phyloP scores from a whole-genome alignment of 2,329 filamentous ascomycete species.

The Fusarium nisikadoi region DNA sequence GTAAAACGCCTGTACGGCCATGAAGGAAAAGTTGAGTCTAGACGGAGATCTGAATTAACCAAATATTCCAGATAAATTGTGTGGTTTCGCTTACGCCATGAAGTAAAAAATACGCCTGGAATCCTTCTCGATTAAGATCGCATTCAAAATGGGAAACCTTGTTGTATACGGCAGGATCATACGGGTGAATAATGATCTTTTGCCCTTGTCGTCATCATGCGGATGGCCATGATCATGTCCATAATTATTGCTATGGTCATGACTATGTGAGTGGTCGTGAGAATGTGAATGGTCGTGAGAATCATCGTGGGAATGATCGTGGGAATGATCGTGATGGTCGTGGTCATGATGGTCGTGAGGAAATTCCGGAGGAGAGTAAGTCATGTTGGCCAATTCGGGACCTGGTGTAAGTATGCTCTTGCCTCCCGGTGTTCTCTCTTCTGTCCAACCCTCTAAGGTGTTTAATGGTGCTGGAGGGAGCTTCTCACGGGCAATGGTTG shows the following conservation, averaged over 20 bases:
- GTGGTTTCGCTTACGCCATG: conserved; percentile 73
- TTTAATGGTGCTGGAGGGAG: conserved; percentile 48
- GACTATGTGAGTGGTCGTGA: conserved; percentile 32
- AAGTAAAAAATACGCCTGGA: conserved; percentile 97
- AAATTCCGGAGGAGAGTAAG: conserved; percentile 47
- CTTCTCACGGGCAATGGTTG: conserved; percentile 46
- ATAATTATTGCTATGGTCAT: conserved; percentile 39
- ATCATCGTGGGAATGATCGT: conserved; percentile 44
- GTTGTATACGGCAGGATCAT: conserved; percentile 76
- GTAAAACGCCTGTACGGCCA: conserved; percentile 94
- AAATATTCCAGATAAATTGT: conserved; percentile 14
- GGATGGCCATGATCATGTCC: conserved; percentile 45
- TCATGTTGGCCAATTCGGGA: conserved; percentile 42
- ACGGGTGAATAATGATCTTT: conserved; percentile 76
- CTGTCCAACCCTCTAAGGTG: conserved; percentile 54
- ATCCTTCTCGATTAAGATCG: conserved; percentile 89
- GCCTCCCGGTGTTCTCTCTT: conserved; percentile 54
- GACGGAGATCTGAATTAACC: conserved; percentile 9
- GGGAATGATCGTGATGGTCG: conserved; percentile 42
- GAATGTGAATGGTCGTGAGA: conserved; percentile 41
- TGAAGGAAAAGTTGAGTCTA: conserved; percentile 93
- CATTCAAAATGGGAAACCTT: conserved; percentile 81
- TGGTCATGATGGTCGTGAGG: conserved; percentile 44
- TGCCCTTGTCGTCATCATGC: conserved; percentile 54
- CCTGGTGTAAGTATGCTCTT: conserved; percentile 53